Base-by-base conservation (phyloP, 192 early-diverging fungal species). In the Paraglomus brasilianum region DNA sequence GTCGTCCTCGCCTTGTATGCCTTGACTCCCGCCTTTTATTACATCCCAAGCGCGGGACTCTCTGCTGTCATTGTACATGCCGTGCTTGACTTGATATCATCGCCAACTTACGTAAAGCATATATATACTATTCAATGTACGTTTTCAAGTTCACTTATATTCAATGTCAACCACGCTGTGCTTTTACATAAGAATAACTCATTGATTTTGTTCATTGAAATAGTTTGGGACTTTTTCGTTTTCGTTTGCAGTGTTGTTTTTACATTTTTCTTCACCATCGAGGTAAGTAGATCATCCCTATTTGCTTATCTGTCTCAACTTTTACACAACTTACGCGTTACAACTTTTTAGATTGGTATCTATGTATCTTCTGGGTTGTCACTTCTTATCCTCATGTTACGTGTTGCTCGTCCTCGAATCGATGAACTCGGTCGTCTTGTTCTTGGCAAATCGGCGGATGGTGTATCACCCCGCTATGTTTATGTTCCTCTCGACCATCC, bases 21-120 rank as follows among this genome's bases (percentile, higher is more conserved):
- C 38, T 82, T 95, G 62, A 93, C 94, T 44, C 88, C 88, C 15
- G 88, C 76, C 7, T 92, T 98, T 76, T 91, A 86, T 77, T 95
- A 88, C 73, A 93, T 98, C 44, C 91, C 95, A 1, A 83, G 80
- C 51, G 88, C 94, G 17, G 77, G 83, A 2, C 79, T 98, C 5
- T 85, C 90, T 22, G 93, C 93, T 0, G 85, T 98, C 44, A 93
- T 96, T 70, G 89, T 93, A 69, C 85, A 85, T 60, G 90, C 93
- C n/a, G 92, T 98, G 30, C 78, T 87, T 24, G 89, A 92, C 52
- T 78, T 98, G 55, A 80, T 98, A 47, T 75, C 80, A 2, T 81
- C 85, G 17, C 88, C 87, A 4, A 58, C 72, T 0, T 78, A 85
- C n/a, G 73, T 89, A 65, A 80, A 74, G 52, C 80, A 79, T 63